Base-by-base conservation (phyloP, 139 green algal genomes). In the Chlorella sp. region DNA sequence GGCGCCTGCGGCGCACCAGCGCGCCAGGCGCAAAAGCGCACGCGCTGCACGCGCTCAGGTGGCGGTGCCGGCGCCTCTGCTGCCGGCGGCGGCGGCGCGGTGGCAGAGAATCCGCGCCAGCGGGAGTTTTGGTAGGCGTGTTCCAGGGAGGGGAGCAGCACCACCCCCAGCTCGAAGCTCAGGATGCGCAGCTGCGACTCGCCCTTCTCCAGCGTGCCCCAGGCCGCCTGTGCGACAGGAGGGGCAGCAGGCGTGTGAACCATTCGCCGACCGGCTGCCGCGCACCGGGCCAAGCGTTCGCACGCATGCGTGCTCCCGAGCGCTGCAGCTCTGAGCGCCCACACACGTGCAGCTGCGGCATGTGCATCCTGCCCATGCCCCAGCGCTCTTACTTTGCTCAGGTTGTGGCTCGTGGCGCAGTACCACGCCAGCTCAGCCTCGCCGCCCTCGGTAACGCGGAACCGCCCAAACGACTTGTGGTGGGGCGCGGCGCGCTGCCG, bases 121-220 rank as follows among this genome's bases (percentile, higher is more conserved):
- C 48, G 53, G 43, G 76, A 79, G 38, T 41, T 21, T 14, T 77
- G 73, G 70, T 91, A 93, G 0, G 61, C 70, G 9, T 76, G 62
- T 67, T 92, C 90, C 45, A 87, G 58, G 6, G 68, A 64, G 0
- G 91, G 91, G 23, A 89, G 74, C 14, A 89, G 53, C 64, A 96
- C 67, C 53, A 96, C 89, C 1, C 87, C 86, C 41, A 97, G 79
- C 89, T 97, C 93, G 74, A 95, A 97, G 15, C 66, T 86, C 4
- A 79, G 72, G 3, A 95, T 67, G 62, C 83, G 74, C 19, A 86
- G 79, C 68, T 84, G 70, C 35, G 46, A 81, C n/a, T 59, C 68
- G n/a, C 86, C 74, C 75, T 93, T 91, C 68, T 93, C 83, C 50
- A 95, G 82, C 43, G 51, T 68, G 5, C 93, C 93, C 93, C 93